Conservation (phyloP, 1,284 basidiomycete species). For the Cryptococcus sp. region DNA sequence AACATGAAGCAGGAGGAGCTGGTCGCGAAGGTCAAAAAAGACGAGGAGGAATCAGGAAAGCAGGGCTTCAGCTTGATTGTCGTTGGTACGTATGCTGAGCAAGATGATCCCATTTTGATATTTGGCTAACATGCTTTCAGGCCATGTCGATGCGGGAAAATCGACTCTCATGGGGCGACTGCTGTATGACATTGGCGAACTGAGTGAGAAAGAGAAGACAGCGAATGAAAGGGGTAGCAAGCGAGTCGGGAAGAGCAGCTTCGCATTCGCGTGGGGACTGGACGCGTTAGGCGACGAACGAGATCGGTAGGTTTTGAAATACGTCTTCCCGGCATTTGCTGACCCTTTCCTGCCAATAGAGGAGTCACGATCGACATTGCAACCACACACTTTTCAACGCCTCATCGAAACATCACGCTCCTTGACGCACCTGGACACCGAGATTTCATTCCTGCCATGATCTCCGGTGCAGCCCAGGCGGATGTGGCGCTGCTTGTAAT, state of each 20-base stretch:
- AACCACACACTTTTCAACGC: slow-evolving; percentile 75
- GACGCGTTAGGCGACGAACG: slow-evolving; percentile 92
- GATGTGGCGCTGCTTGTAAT: slow-evolving; percentile 95
- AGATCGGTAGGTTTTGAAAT: slow-evolving; percentile 64
- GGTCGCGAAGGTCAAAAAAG: slow-evolving; percentile 74
- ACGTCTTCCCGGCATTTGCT: background rate
- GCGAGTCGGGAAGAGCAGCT: slow-evolving; percentile 89
- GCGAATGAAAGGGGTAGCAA: slow-evolving; percentile 89
- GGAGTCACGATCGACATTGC: slow-evolving; percentile 99
- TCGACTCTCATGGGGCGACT: slow-evolving; percentile 96
- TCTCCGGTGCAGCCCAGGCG: slow-evolving; percentile 94
- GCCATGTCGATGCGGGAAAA: slow-evolving; percentile 98
- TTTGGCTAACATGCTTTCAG: slow-evolving; percentile 54
- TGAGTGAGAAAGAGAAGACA: slow-evolving; percentile 80
- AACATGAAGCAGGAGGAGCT: slow-evolving; percentile 79
- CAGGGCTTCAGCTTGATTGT: slow-evolving; percentile 84
- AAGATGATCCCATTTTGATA: background rate
- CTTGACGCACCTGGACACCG: slow-evolving; percentile 96
- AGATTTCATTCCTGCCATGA: slow-evolving; percentile 99
- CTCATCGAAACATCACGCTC: slow-evolving; percentile 79
- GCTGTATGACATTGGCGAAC: slow-evolving; percentile 83
- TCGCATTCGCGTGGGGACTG: slow-evolving; percentile 96
- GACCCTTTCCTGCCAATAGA: slow-evolving; percentile 54
- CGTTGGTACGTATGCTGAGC: slow-evolving; percentile 66
- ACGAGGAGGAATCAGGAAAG: slow-evolving; percentile 62